Evolutionary conservation across 2,329 filamentous ascomycete species (phyloP), one percentile per base, ranked within the genome.

Genomic region (Bipolaris oryzae): DNA sequence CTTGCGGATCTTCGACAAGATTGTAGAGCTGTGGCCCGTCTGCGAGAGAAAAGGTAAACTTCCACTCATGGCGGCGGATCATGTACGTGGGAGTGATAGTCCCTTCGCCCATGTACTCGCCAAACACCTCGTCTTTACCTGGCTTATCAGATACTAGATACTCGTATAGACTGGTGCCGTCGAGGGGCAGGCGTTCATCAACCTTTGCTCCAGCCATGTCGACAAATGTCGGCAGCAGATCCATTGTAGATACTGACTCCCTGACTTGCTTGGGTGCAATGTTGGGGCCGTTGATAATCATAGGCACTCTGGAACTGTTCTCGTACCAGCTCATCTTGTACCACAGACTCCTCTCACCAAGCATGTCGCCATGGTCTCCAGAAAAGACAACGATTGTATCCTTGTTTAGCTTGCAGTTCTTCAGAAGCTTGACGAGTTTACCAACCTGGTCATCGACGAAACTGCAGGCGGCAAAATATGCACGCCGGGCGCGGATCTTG

Each of bases 301-400:
- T 87, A 1, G 93, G 93, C 20, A 97, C 93, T 25, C 93, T 89
- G 43, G 92, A 91, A 11, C 92, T 96, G 38, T 89, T 89, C 82
- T 97, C 93, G 70, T 92, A 96, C 84, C 95, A 97, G 72, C 87
- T 92, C 93, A 97, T 97, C 84, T 97, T 97, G 82, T 96, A 93
- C 93, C 93, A 97, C 44, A 97, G 81, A 5, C 90, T 90, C 50
- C 92, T 88, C 81, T 97, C 93, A 57, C 93, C 93, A 7, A 97
- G 85, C 93, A 97, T 97, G 77, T 97, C 93, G 53, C 93, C 93
- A 72, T 97, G 93, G 74, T 97, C 93, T 42, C 93, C 92, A 56
- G 89, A 93, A 79, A 97, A 97, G 64, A 97, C 87, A 68, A 97
- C 82, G 67, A 96, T 92, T 11, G 93, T 97, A 77, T 96, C 87